Conservation (phyloP, 2,329 filamentous ascomycete genomes). For the Plectosphaerella cucumerina region DNA sequence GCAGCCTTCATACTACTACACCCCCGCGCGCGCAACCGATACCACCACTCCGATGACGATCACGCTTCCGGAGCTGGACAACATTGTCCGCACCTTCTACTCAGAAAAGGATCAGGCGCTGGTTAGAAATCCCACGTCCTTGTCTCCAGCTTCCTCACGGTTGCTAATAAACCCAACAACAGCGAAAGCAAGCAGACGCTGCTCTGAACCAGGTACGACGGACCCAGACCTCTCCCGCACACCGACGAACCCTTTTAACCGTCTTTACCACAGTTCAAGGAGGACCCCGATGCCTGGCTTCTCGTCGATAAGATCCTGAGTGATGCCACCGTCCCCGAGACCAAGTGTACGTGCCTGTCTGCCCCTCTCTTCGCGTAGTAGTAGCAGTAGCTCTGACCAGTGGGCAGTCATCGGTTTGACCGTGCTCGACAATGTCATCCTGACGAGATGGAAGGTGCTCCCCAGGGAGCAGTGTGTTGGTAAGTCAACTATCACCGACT, state of each 20-base stretch:
- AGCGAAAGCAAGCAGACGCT: conserved; percentile 96
- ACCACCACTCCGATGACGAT: conserved; percentile 53
- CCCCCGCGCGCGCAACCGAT: conserved; percentile 22
- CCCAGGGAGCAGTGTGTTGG: conserved; percentile 95
- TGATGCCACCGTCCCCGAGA: conserved; percentile 89
- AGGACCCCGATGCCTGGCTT: conserved; percentile 97
- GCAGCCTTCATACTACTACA: conserved; percentile 18
- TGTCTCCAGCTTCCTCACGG: conserved; percentile 20
- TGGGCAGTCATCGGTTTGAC: conserved; percentile 85
- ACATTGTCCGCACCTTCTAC: conserved; percentile 93
- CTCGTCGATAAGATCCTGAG: conserved; percentile 95
- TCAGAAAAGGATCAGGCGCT: conserved; percentile 39
- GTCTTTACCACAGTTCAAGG: conserved; percentile 72
- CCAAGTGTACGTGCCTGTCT: conserved; percentile 69
- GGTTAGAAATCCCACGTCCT: conserved; percentile 10
- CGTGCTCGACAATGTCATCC: conserved; percentile 96
- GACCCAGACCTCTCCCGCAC: conserved; percentile 1
- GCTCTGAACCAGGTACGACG: conserved; percentile 80
- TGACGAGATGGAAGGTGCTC: conserved; percentile 98
- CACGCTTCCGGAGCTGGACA: conserved; percentile 91
- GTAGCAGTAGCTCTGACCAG: background rate
- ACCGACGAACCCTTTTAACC: conserved; percentile 18
- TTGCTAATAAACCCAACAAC: conserved; percentile 10
- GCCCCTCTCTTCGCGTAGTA: background rate
- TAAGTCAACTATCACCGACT: conserved; percentile 17